Conservation (phyloP, 768 basidiomycete species). For the Leccinum imitatum region DNA sequence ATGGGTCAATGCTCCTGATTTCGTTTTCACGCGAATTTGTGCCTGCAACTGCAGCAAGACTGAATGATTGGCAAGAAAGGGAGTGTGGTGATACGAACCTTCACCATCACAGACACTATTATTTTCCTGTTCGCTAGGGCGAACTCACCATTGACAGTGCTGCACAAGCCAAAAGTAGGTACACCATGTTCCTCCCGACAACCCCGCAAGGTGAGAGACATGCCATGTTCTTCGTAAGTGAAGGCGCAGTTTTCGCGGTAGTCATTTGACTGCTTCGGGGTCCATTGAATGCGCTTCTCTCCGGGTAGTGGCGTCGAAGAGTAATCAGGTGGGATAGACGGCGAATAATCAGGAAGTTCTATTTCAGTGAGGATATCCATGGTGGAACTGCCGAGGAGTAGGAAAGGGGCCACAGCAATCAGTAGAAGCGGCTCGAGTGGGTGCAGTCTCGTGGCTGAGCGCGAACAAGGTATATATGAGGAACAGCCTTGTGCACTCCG, state of each 20-base stretch:
- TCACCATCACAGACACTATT: conserved; percentile 27
- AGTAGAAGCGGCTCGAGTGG: not conserved
- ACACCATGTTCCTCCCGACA: conserved; percentile 32
- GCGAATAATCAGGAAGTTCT: conserved; percentile 51
- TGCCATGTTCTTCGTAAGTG: conserved; percentile 31
- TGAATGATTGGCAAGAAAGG: not conserved
- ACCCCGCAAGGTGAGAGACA: conserved; percentile 30
- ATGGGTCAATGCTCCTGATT: conserved; percentile 5
- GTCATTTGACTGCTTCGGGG: conserved; percentile 28
- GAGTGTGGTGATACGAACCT: conserved; percentile 19
- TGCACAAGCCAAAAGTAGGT: conserved; percentile 32
- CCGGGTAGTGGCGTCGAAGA: conserved; percentile 51
- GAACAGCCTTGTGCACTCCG: conserved; percentile 10
- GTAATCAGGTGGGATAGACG: conserved; percentile 56
- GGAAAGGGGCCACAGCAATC: conserved; percentile 4
- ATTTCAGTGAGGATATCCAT: conserved; percentile 16
- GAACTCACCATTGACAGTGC: conserved; percentile 31
- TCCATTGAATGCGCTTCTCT: conserved; percentile 53
- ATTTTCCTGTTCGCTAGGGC: conserved; percentile 25
- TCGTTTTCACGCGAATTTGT: conserved; percentile 20
- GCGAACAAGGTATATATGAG: conserved; percentile 22
- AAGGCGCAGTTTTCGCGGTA: conserved; percentile 25
- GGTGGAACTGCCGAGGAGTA: not conserved
- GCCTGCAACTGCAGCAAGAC: conserved; percentile 25
- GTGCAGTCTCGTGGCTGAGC: not conserved